Evolutionary conservation across 2,329 filamentous ascomycete species (phyloP).

Genomic region (Bipolaris sorokiniana): DNA sequence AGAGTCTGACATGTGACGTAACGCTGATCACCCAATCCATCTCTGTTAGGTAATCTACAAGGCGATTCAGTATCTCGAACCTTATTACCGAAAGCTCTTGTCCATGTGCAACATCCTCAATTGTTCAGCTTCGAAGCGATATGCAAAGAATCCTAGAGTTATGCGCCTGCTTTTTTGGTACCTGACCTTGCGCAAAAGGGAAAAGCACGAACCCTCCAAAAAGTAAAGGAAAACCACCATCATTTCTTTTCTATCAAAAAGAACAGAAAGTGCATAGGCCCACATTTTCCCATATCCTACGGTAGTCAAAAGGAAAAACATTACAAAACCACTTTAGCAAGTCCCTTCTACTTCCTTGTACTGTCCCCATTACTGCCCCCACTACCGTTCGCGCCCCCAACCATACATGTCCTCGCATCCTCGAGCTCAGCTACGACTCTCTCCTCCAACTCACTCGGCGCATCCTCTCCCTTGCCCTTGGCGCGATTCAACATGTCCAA

Average conservation of each 20-base stretch:
- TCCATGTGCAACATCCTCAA: not conserved
- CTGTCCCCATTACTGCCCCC: slow-evolving; percentile 14
- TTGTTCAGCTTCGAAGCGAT: too few species aligned
- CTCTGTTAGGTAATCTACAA: not conserved
- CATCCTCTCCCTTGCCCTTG: slow-evolving; percentile 37
- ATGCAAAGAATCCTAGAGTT: not conserved
- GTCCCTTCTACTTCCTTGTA: slow-evolving; percentile 4
- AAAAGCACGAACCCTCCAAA: not conserved
- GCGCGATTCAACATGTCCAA: slow-evolving; percentile 60
- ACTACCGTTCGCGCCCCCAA: slow-evolving; percentile 23
- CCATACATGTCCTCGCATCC: slow-evolving; percentile 48
- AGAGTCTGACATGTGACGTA: not conserved
- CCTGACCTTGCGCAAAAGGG: not conserved
- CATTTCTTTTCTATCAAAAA: not conserved
- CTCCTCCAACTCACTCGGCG: slow-evolving; percentile 70
- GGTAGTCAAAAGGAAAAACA: not conserved
- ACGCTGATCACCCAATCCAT: not conserved
- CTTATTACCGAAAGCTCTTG: not conserved
- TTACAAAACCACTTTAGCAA: not conserved
- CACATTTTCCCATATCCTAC: not conserved
- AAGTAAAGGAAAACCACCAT: not conserved
- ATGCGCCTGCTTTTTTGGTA: not conserved
- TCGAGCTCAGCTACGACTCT: slow-evolving; percentile 65
- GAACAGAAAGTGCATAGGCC: not conserved
- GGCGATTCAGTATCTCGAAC: not conserved